Base-by-base conservation (phyloP, 305 asterid species). In the Ajuga reptans region DNA sequence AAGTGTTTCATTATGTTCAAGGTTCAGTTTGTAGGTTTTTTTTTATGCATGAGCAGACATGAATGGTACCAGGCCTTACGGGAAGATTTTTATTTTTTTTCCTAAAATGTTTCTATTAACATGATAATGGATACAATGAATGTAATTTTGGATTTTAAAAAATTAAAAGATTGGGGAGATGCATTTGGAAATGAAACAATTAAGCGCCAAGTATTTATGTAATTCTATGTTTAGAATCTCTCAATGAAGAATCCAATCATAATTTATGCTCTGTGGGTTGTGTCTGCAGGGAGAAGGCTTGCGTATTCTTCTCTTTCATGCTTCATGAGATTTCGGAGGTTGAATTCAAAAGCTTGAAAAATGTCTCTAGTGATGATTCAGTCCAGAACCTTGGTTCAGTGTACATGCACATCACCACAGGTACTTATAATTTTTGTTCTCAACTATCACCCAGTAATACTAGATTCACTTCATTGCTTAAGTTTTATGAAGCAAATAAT, bases 201-300 rank as follows among this genome's bases (percentile, higher is more conserved):
- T 5, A 0, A 10, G 4, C 10, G 0, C 3, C 10, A 9, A 3
- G 24, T 60, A 60, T 54, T 9, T 31, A 34, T 41, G 10, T 56
- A 42, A 52, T 57, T 39, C 14, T 55, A 46, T 39, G 24, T 68
- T 64, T 67, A 61, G 42, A 27, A 64, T 36, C 54, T 21, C 53
- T 21, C 27, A 21, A n/a, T n/a, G n/a, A n/a, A n/a, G n/a, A n/a
- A n/a, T n/a, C 37, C 64, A 56, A 76, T 65, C 27, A 9, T 41
- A 24, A 52, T 42, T 49, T 70, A 51, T 18, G 27, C 62, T 55
- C 36, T 68, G 52, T 71, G 73, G 56, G 9, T 68, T 76, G 42
- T 82, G 46, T 80, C 50, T 81, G 68, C 85, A 93, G 99, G 88
- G 99, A 91, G 81, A 86, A 84, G 86, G 86, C 74, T 11, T 84